Evolutionary conservation across 371 early-diverging fungal genomes (phyloP).

Genomic region (Lichtheimia ornata): DNA sequence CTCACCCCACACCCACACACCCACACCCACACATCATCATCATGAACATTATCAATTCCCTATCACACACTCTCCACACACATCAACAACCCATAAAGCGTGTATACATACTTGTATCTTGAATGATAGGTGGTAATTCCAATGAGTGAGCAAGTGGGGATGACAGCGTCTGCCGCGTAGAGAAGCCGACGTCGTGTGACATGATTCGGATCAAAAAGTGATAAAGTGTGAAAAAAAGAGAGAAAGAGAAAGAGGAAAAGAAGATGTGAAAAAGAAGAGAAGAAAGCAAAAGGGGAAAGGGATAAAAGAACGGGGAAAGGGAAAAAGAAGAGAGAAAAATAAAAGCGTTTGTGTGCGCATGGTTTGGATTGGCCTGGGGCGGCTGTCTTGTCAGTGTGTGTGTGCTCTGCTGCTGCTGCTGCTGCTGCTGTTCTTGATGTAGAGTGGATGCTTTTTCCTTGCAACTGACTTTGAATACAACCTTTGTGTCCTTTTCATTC

Average conservation of each 20-base stretch:
- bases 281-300: too few relatives aligned
- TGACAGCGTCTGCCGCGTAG: constrained; percentile 10
- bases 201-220: constrained; percentile 3
- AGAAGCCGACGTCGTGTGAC: neutral
- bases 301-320: constrained; percentile 2
- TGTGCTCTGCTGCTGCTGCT: too few relatives aligned
- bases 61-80: too few relatives aligned
- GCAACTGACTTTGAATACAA: constrained; percentile 17
- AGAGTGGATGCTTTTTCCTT: neutral
- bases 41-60: too few relatives aligned
- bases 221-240: neutral
- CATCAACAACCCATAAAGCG: too few relatives aligned
- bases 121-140: constrained; percentile 25
- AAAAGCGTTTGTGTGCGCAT: neutral
- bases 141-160: constrained; percentile 12
- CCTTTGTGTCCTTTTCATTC: constrained; percentile 2
- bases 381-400: neutral
- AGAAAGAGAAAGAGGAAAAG: constrained; percentile 5
- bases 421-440: neutral
- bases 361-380: constrained; percentile 14
- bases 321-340: constrained; percentile 5
- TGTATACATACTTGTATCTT: too few relatives aligned
- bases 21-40: too few relatives aligned
- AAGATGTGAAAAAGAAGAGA: neutral
- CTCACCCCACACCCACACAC: too few relatives aligned